Conservation (phyloP, 495 filamentous ascomycete genomes). For the Aspergillus panamensis region DNA sequence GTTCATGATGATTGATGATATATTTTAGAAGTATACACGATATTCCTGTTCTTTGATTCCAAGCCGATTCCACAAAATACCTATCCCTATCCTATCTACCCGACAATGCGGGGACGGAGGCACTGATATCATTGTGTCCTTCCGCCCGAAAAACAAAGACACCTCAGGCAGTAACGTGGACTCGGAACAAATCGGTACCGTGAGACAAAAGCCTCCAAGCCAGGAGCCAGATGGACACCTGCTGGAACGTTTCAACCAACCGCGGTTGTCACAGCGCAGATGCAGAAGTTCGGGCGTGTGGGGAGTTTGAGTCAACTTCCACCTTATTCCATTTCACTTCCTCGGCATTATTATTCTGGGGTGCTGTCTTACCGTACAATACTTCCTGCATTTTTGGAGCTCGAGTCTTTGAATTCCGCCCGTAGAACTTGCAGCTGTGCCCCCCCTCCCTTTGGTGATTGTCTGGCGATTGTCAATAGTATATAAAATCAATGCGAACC, state of each 20-base stretch:
- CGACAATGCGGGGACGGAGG: background rate
- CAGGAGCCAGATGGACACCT: background rate
- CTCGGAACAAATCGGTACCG: conserved; percentile 10
- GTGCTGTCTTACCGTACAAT: background rate
- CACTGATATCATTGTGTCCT: background rate
- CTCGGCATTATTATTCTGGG: conserved; percentile 11
- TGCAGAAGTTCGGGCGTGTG: conserved; percentile 22
- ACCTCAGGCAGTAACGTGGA: background rate
- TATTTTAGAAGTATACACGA: background rate
- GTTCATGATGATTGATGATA: background rate
- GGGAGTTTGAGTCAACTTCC: conserved; percentile 17
- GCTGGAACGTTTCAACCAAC: conserved; percentile 3
- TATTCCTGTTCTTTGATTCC: background rate
- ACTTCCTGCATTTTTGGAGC: background rate
- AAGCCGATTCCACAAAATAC: background rate
- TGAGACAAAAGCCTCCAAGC: background rate
- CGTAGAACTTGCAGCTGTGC: background rate
- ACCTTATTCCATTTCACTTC: conserved; percentile 9
- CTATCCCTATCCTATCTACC: too few relatives aligned
- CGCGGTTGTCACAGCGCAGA: conserved; percentile 19
- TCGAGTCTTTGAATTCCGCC: background rate
- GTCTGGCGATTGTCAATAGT: background rate
- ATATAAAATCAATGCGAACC: background rate
- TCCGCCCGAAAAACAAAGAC: background rate
- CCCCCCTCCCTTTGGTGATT: too few relatives aligned